These are phyloP conservation scores for Turritis glabra DNA, from an alignment of 345 rosid genomes.

Conservation along the genomic window DNA sequence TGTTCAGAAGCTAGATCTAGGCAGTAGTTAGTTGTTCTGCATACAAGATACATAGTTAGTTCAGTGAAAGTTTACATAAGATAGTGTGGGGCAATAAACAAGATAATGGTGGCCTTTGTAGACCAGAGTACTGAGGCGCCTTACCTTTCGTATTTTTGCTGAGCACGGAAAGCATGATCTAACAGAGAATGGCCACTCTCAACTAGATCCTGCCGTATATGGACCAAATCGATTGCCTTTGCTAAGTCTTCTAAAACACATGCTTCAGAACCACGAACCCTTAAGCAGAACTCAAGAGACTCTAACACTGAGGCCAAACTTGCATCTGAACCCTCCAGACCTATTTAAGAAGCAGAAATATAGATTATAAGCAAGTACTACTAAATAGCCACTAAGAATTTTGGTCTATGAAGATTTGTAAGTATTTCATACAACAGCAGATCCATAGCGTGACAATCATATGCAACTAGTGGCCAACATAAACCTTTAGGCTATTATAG, in stretches of 20 bases:
- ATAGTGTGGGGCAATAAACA: neutral
- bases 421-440: neutral
- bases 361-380: neutral
- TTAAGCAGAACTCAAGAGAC: conserved; percentile 86
- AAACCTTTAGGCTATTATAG: conserved; percentile 1
- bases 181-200: conserved; percentile 81
- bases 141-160: conserved; percentile 92
- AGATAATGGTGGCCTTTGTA: neutral
- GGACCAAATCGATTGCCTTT: conserved; percentile 84
- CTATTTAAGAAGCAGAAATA: conserved; percentile 40
- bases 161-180: conserved; percentile 77
- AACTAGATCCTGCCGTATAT: conserved; percentile 74
- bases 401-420: neutral
- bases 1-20: conserved; percentile 82
- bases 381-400: neutral
- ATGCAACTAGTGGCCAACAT: neutral
- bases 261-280: conserved; percentile 94
- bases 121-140: neutral
- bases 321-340: conserved; percentile 93
- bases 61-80: neutral
- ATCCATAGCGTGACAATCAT: neutral
- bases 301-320: conserved; percentile 79
- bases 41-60: conserved; percentile 12
- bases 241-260: conserved; percentile 86
- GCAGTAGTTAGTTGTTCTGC: conserved; percentile 80